Base-by-base conservation (phyloP, 1,139 yeast genomes). In the Saccharomyces hybrid region DNA sequence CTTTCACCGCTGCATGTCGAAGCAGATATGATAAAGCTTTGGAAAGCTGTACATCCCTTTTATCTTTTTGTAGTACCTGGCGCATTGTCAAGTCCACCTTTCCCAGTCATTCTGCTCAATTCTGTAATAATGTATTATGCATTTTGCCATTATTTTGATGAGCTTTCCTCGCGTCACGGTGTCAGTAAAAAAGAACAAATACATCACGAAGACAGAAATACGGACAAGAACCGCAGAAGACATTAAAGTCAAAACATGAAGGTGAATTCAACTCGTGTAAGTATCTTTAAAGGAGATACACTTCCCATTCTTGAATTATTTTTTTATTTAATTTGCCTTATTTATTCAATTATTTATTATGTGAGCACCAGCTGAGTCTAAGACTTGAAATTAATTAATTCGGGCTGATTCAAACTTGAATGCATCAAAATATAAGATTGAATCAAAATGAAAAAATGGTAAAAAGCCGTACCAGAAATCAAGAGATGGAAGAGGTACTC, bases 1-100 rank as follows among this genome's bases (percentile, higher is more conserved):
- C 95, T 56, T 83, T 79, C n/a, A 71, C 68, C 0, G 98, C 98
- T 4, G 87, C 88, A 66, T 93, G 99, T 25, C 99, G 76, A 2
- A 93, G 78, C 1, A 95, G 73, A 61, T 84, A 83, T 6, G 96
- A 80, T 42, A 93, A 74, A 0, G 88, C 76, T 62, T 88, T 88
- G 14, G 97, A 88, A 26, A 91, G 82, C 38, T 72, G 73, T 0
- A 76, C 66, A 52, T 80, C 83, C 63, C 88, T 70, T 56, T 72
- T 75, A 2, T 14, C 25, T 20, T 20, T 38, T 11, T 38, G 44
- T n/a, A 20, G n/a, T 38, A 11, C 44, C 3, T 38, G 25, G 7
- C 11, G 4, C 44, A 20, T 38, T 38, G 5, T 5, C 16, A 25
- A 5, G n/a, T 11, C 25, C 7, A 23, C 25, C 25, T 20, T 13